These are phyloP conservation scores for Aspergillus felis DNA, from an alignment of 2,329 filamentous ascomycete species.

Conservation along the genomic window DNA sequence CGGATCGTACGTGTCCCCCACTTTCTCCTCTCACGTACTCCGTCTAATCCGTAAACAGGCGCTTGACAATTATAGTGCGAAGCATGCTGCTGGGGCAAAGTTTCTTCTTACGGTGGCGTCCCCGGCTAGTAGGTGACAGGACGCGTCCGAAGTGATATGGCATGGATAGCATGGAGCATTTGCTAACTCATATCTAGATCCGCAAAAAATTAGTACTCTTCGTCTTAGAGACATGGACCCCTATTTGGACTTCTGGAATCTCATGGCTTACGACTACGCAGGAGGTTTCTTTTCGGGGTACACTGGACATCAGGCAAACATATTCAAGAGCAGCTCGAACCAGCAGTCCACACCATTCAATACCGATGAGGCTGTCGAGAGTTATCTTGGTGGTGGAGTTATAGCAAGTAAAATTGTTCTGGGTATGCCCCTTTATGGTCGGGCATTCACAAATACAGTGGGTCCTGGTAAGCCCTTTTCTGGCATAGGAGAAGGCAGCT, in stretches of 20 bases:
- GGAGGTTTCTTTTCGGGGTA: conserved; percentile 68
- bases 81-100: too few relatives aligned
- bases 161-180: too few relatives aligned
- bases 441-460: conserved; percentile 72
- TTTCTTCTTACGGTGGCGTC: too few relatives aligned
- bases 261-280: conserved; percentile 82
- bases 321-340: conserved; percentile 57
- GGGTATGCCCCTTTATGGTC: conserved; percentile 89
- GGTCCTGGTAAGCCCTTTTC: conserved; percentile 66
- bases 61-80: too few relatives aligned
- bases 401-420: conserved; percentile 70
- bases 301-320: conserved; percentile 76
- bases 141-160: too few relatives aligned
- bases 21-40: conserved; percentile 32
- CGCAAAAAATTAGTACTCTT: conserved; percentile 16
- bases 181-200: neutral
- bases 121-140: too few relatives aligned
- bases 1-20: conserved; percentile 6
- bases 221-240: conserved; percentile 43
- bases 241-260: conserved; percentile 51
- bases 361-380: conserved; percentile 64
- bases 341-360: conserved; percentile 71
- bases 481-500: conserved; percentile 73
- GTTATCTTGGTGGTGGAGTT: conserved; percentile 66
- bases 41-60: conserved; percentile 18